These are phyloP conservation scores for Plantago rigida DNA, from an alignment of 305 asterid species.

Conservation along the genomic window DNA sequence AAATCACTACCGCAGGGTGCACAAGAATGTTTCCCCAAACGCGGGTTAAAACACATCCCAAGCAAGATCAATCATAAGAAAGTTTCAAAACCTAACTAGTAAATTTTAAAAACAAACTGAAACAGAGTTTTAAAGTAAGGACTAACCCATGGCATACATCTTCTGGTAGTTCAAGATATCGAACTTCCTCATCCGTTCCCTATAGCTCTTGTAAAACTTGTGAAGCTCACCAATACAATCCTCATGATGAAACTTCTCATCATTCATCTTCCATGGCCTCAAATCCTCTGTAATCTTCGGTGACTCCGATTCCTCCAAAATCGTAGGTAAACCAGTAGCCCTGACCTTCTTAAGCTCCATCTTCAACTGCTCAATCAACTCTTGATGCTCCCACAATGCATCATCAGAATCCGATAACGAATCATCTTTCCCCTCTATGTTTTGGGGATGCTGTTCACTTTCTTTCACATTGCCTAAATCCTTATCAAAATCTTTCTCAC, in stretches of 20 bases:
- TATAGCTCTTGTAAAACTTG: constrained; percentile 65
- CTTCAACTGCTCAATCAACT: constrained; percentile 74
- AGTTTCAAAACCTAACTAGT: background rate
- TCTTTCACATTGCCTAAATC: constrained; percentile 17
- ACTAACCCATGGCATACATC: constrained; percentile 96
- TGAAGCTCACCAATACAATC: constrained; percentile 72
- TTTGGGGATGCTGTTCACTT: constrained; percentile 26
- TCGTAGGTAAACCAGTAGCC: constrained; percentile 93
- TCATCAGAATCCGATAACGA: constrained; percentile 32
- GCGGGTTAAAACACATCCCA: background rate
- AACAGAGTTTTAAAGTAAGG: background rate
- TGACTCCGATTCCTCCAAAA: constrained; percentile 76
- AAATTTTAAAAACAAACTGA: background rate
- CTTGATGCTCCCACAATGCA: constrained; percentile 91
- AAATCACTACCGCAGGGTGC: too few relatives aligned
- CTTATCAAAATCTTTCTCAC: constrained; percentile 37
- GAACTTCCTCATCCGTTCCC: constrained; percentile 75
- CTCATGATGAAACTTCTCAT: constrained; percentile 41
- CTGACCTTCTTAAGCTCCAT: constrained; percentile 77
- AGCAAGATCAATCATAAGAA: background rate
- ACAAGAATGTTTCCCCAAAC: too few relatives aligned
- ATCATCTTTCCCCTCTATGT: constrained; percentile 17
- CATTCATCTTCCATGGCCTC: constrained; percentile 92
- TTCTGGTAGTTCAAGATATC: constrained; percentile 93
- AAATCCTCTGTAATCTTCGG: constrained; percentile 61